A percentile compares a stretch with the other conserved stretches of the same genome.
phyloP scores from a whole-genome alignment of 139 green algal genomes.

The Pleodorina starrii region DNA sequence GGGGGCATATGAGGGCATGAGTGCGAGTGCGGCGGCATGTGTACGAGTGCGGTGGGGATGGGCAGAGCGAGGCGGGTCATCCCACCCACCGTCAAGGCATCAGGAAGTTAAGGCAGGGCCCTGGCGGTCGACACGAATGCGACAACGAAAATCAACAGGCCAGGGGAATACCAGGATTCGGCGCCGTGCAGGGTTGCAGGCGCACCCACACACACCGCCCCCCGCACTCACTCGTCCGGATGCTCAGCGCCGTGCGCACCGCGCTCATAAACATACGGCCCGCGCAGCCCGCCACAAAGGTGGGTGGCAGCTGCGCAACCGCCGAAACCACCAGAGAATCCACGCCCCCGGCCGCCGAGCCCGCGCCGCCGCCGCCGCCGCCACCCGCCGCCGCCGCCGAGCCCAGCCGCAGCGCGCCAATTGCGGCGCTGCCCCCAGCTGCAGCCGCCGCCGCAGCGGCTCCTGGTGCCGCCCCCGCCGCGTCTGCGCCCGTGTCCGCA shows the following conservation, averaged over 20 bases:
- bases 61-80: no score
- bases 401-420: neutral
- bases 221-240: neutral
- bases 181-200: no score
- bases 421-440: neutral
- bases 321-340: slow-evolving; percentile 41
- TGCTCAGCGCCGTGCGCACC: neutral
- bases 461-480: neutral
- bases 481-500: neutral
- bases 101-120: no score
- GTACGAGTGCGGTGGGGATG: no score
- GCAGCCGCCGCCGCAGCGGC: neutral
- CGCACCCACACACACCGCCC: no score
- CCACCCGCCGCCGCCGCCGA: neutral
- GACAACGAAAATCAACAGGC: no score
- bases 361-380: no score
- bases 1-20: no score
- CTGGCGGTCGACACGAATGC: no score
- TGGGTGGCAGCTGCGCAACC: slow-evolving; percentile 33
- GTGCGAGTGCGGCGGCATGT: no score
- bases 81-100: no score
- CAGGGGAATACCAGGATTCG: no score
- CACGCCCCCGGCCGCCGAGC: neutral
- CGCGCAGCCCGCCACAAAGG: slow-evolving; percentile 49
- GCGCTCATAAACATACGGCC: slow-evolving; percentile 35